Conservation (phyloP, 2,329 filamentous ascomycete genomes). For the Cladosporium velox region DNA sequence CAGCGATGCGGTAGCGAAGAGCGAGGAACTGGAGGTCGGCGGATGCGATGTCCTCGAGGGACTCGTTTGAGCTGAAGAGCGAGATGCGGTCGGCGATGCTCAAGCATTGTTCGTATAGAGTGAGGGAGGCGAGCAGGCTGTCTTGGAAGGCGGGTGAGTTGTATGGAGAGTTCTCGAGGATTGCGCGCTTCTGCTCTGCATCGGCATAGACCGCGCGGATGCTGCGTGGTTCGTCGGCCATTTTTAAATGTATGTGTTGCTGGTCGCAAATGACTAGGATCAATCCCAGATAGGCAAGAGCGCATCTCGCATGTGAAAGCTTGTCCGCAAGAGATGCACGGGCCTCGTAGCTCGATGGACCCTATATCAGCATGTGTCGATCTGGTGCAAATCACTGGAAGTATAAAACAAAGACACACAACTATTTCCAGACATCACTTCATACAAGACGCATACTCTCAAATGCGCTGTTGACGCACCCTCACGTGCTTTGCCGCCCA, state of each 20-base stretch:
- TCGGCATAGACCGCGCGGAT: conserved; percentile 54
- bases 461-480: neutral
- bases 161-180: conserved; percentile 65
- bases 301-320: neutral
- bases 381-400: neutral
- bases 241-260: neutral
- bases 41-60: conserved; percentile 81
- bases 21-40: conserved; percentile 82
- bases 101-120: conserved; percentile 72
- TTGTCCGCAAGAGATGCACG: neutral
- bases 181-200: conserved; percentile 58
- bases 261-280: conserved; percentile 3
- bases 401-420: neutral
- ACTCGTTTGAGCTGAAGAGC: conserved; percentile 89
- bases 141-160: conserved; percentile 67
- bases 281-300: conserved; percentile 10
- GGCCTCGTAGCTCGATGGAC: neutral
- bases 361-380: neutral
- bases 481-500: neutral
- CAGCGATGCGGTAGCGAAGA: conserved; percentile 75
- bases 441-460: neutral
- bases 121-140: conserved; percentile 66
- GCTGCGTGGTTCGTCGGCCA: conserved; percentile 53
- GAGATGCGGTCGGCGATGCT: conserved; percentile 69
- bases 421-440: no score